A percentile compares a stretch with the other conserved stretches of the same genome.
Evolutionary conservation across 2,329 filamentous ascomycete species (phyloP).

Genomic region (Penicillium polonicum): DNA sequence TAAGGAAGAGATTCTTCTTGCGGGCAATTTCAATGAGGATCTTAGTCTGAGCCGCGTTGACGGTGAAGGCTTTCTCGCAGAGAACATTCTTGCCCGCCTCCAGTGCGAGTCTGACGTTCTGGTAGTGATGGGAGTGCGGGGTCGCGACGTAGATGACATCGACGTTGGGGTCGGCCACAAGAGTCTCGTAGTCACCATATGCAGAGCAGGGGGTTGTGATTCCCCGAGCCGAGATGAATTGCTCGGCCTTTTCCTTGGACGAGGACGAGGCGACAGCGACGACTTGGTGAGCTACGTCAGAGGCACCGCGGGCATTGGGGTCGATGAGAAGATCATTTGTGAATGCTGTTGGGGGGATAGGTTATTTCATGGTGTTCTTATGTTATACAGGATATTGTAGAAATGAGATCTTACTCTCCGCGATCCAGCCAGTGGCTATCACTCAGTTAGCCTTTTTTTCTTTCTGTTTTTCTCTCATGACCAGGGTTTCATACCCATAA

Average conservation of each 20-base stretch:
- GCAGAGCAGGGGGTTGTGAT: constrained; percentile 67
- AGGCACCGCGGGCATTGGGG: constrained; percentile 65
- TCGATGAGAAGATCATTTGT: constrained; percentile 75
- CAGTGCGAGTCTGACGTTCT: constrained; percentile 81
- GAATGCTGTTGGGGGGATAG: constrained; percentile 50
- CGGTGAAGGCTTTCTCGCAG: constrained; percentile 87
- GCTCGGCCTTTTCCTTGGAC: constrained; percentile 65
- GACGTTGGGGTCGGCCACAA: constrained; percentile 74
- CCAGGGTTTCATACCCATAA: constrained; percentile 38
- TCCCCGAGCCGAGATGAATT: constrained; percentile 70
- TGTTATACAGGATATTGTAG: constrained; percentile 4
- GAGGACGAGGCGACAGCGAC: constrained; percentile 78
- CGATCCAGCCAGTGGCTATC: constrained; percentile 47
- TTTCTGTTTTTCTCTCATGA: background rate
- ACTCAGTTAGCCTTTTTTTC: constrained; percentile 17
- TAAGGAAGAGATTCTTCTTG: constrained; percentile 71
- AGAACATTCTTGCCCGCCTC: constrained; percentile 83
- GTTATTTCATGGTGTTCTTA: background rate
- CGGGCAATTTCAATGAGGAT: constrained; percentile 70
- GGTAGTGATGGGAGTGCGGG: constrained; percentile 89
- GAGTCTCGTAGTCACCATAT: constrained; percentile 78
- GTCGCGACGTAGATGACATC: constrained; percentile 89
- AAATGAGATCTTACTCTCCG: constrained; percentile 31
- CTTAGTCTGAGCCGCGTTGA: constrained; percentile 73
- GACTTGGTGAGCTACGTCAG: constrained; percentile 73